A percentile compares a stretch with the other conserved stretches of the same genome.
phyloP scores from a whole-genome alignment of 306 rosid genomes.

The Morella rubra region DNA sequence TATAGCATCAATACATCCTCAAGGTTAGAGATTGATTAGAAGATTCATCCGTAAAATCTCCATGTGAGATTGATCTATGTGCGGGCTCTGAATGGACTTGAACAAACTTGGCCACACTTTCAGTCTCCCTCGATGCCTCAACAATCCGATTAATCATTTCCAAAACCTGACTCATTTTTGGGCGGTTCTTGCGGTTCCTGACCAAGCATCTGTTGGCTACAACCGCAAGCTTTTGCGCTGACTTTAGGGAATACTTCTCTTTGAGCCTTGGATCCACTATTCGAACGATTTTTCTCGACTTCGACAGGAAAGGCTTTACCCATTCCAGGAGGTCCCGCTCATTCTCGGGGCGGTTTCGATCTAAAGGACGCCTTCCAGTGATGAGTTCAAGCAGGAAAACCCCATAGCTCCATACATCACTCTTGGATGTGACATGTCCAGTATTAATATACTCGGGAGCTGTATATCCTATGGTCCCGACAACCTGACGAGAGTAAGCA shows the following conservation, averaged over 20 bases:
- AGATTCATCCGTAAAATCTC: no score
- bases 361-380: slow-evolving; percentile 59
- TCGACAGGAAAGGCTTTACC: slow-evolving; percentile 49
- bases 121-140: slow-evolving; percentile 26
- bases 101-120: slow-evolving; percentile 10
- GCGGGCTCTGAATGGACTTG: no score
- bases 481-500: no score
- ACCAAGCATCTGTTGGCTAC: slow-evolving; percentile 56
- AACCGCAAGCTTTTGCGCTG: slow-evolving; percentile 47
- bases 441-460: slow-evolving; percentile 65
- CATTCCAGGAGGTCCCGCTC: slow-evolving; percentile 58
- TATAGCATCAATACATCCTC: no score
- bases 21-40: no score
- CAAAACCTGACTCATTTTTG: slow-evolving; percentile 55
- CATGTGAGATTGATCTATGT: no score
- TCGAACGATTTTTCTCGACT: slow-evolving; percentile 30
- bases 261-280: slow-evolving; percentile 12
- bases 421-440: slow-evolving; percentile 52
- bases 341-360: no score
- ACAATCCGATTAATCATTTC: slow-evolving; percentile 39
- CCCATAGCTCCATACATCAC: slow-evolving; percentile 62
- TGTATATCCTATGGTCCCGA: slow-evolving; percentile 59
- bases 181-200: slow-evolving; percentile 38
- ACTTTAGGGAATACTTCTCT: slow-evolving; percentile 38
- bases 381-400: slow-evolving; percentile 56